Conservation (phyloP, 139 green algal genomes). For the Chlorella ohadii region DNA sequence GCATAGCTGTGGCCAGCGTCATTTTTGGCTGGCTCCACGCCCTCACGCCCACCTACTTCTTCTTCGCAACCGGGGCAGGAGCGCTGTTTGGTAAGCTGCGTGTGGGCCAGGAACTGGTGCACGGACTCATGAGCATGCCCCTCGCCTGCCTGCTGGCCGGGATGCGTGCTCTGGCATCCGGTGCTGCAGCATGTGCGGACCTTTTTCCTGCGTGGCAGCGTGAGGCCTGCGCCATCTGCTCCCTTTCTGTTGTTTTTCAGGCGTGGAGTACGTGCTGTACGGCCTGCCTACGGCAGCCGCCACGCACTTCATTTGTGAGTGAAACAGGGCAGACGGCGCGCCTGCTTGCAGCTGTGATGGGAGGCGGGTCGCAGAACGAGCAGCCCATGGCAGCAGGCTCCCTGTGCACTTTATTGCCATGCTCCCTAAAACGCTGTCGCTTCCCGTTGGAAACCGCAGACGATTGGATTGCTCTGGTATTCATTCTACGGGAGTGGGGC, state of each 20-base stretch:
- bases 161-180: too few relatives aligned
- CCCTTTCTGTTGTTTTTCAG: neutral
- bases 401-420: too few relatives aligned
- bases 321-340: too few relatives aligned
- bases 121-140: neutral
- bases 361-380: too few relatives aligned
- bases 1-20: slow-evolving; percentile 5
- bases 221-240: too few relatives aligned
- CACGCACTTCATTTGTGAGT: slow-evolving; percentile 36
- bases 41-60: slow-evolving; percentile 36
- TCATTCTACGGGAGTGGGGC: slow-evolving; percentile 16
- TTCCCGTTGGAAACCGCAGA: too few relatives aligned
- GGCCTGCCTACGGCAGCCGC: slow-evolving; percentile 25
- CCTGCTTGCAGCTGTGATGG: too few relatives aligned
- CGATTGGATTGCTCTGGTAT: slow-evolving; percentile 27
- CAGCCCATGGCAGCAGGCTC: too few relatives aligned
- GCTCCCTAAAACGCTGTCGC: too few relatives aligned
- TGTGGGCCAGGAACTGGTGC: neutral
- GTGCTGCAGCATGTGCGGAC: too few relatives aligned
- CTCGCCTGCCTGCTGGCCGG: neutral
- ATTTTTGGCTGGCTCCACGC: slow-evolving; percentile 40
- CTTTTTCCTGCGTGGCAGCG: too few relatives aligned
- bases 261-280: slow-evolving; percentile 18
- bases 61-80: slow-evolving; percentile 21
- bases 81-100: slow-evolving; percentile 34